These are phyloP conservation scores for Crithidia sp. DNA, from an alignment of 208 protist genomes.

Conservation along the genomic window DNA sequence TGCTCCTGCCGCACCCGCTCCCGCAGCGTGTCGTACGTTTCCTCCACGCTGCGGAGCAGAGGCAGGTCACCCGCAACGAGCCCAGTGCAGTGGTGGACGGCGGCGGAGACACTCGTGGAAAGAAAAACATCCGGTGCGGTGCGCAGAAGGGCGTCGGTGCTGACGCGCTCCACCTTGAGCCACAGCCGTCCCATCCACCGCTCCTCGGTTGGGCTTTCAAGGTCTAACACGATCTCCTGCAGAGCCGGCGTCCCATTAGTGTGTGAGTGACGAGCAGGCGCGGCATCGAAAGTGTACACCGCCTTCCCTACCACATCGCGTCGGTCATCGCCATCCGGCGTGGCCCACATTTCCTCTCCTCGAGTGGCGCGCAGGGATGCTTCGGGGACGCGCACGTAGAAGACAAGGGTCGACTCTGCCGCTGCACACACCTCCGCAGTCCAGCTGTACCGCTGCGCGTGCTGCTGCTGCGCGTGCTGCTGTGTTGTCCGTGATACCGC, in stretches of 20 bases:
- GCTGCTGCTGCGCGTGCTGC: slow-evolving; percentile 3
- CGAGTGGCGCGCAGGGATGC: slow-evolving; percentile 9
- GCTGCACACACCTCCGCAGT: slow-evolving; percentile 13
- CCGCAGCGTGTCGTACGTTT: slow-evolving; percentile 22
- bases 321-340: background rate
- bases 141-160: background rate
- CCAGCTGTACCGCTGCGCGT: slow-evolving; percentile 29
- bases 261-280: too few relatives aligned
- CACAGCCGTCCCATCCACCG: slow-evolving; percentile 32
- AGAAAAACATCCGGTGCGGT: slow-evolving; percentile 17
- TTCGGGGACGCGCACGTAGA: slow-evolving; percentile 13
- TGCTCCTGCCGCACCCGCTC: slow-evolving; percentile 9
- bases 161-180: background rate
- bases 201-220: slow-evolving; percentile 19
- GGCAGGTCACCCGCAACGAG: slow-evolving; percentile 16
- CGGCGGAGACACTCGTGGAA: background rate
- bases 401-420: slow-evolving; percentile 10
- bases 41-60: slow-evolving; percentile 14
- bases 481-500: slow-evolving; percentile 8
- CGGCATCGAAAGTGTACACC: slow-evolving; percentile 5
- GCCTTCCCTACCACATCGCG: slow-evolving; percentile 8
- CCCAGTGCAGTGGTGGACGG: slow-evolving; percentile 21
- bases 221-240: slow-evolving; percentile 24
- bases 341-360: slow-evolving; percentile 11
- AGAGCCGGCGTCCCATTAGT: too few relatives aligned